Conservation (phyloP, 1,284 basidiomycete genomes). For the Austropuccinia psidii region DNA sequence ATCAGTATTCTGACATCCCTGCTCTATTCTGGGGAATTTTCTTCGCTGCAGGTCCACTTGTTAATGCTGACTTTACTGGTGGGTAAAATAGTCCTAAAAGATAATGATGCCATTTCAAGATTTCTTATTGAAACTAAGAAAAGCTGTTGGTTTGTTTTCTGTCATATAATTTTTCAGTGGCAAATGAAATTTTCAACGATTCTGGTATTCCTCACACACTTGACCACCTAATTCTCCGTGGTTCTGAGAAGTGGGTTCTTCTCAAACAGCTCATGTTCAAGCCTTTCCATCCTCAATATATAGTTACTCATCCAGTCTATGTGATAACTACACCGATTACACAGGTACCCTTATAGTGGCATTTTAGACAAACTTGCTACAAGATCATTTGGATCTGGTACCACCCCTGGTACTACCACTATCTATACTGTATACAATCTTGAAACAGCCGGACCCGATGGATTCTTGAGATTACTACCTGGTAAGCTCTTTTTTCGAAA, state of each 20-base stretch:
- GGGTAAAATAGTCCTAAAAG: background rate
- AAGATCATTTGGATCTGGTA: slow-evolving; percentile 77
- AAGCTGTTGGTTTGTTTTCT: background rate
- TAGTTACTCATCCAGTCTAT: background rate
- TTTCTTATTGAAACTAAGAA: slow-evolving; percentile 31
- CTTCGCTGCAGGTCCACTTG: slow-evolving; percentile 70
- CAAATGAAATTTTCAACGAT: slow-evolving; percentile 69
- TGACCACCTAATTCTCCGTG: slow-evolving; percentile 88
- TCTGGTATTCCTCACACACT: slow-evolving; percentile 87
- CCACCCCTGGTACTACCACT: slow-evolving; percentile 59
- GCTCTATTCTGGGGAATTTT: too few relatives aligned
- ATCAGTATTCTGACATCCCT: too few relatives aligned
- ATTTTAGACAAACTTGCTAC: slow-evolving; percentile 94
- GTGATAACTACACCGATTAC: slow-evolving; percentile 43
- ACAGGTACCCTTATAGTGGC: slow-evolving; percentile 78
- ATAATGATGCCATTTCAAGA: too few relatives aligned
- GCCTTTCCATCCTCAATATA: slow-evolving; percentile 45
- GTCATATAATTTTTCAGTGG: slow-evolving; percentile 9
- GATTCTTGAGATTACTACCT: slow-evolving; percentile 87
- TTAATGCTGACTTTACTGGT: slow-evolving; percentile 87
- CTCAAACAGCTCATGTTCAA: too few relatives aligned
- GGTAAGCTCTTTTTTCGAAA: slow-evolving; percentile 40
- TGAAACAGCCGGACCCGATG: slow-evolving; percentile 91
- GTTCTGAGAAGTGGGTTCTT: slow-evolving; percentile 69
- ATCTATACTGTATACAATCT: slow-evolving; percentile 71